Conservation (phyloP, 2,329 filamentous ascomycete species). For the Alternaria solani region DNA sequence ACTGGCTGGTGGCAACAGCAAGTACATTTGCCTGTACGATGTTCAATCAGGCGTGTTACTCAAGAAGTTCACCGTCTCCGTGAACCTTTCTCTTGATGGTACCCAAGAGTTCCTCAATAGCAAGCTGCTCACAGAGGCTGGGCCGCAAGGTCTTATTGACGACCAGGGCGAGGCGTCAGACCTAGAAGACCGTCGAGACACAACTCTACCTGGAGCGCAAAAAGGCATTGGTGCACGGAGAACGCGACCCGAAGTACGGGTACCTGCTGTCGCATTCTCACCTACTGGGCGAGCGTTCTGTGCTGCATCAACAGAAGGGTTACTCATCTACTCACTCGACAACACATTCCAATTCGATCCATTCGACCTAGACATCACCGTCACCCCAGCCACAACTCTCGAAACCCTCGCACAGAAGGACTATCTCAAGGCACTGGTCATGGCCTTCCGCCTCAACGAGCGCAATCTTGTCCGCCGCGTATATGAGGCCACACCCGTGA, state of each 20-base stretch:
- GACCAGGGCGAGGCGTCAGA: constrained; percentile 89
- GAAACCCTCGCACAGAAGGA: constrained; percentile 79
- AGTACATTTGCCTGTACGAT: constrained; percentile 98
- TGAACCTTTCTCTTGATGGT: constrained; percentile 93
- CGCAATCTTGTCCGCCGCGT: constrained; percentile 80
- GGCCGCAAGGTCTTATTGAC: constrained; percentile 84
- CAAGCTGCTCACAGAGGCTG: constrained; percentile 87
- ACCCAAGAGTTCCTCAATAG: constrained; percentile 98
- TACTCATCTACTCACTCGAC: constrained; percentile 93
- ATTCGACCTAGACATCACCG: constrained; percentile 92
- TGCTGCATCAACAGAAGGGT: constrained; percentile 90
- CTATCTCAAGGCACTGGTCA: constrained; percentile 90
- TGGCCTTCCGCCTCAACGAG: constrained; percentile 97
- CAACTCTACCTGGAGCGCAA: constrained; percentile 82
- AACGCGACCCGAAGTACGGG: constrained; percentile 80
- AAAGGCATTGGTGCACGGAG: constrained; percentile 86
- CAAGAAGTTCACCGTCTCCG: constrained; percentile 94
- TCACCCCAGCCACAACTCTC: constrained; percentile 77
- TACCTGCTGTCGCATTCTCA: constrained; percentile 84
- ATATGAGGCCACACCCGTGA: constrained; percentile 81
- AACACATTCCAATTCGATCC: constrained; percentile 87
- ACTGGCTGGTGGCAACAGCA: constrained; percentile 92
- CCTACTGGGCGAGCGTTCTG: constrained; percentile 91
- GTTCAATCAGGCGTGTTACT: constrained; percentile 88
- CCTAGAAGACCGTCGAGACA: constrained; percentile 82